Evolutionary conservation across 2,329 filamentous ascomycete species (phyloP), one percentile per base, ranked within the genome.

Genomic region (Paecilomyces sp.): DNA sequence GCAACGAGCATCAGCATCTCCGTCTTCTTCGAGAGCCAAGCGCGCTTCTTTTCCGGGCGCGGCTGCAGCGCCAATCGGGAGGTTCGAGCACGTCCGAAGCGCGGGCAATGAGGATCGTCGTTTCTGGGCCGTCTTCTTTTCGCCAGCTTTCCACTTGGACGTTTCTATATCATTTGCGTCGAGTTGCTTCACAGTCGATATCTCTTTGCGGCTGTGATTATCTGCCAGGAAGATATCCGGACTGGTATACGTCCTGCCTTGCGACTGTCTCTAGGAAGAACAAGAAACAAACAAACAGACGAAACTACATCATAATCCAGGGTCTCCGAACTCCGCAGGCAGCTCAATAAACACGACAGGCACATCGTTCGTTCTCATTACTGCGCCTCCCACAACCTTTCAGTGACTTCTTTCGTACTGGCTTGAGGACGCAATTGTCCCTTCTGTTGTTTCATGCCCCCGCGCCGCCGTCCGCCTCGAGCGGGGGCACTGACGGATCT

Each of bases 401-500:
- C 8, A 3, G 12, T 31, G 15, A 31, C 12, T 3, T 30, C 54
- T 11, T 31, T 7, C 22, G 6, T 15, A 15, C 15, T 6, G 7
- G 22, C 30, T 28, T 54, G 22, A 28, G 33, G 15, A 15, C 59
- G 4, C 34, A 57, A 55, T n/a, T 34, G 28, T 36, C 47, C 24
- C 56, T 31, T 22, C 9, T 9, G 5, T 9, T 47, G 70, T 65
- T 73, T 71, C 64, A 76, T 75, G 73, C 68, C 71, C 66, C 70
- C 72, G 66, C 78, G 79, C 66, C 83, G 86, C 66, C 83, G 84
- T 59, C 85, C 84, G 63, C 85, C 85, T 65, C 83, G 85, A 67
- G 83, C 86, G 57, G 86, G 87, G 73, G 84, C 85, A 60, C 81
- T 88, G 65, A 82, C 83, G 57, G 86, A 89, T 70, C 84, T 89